These are phyloP conservation scores for Paspalum notatum DNA, from an alignment of 176 grass and related monocot species.

Conservation along the genomic window DNA sequence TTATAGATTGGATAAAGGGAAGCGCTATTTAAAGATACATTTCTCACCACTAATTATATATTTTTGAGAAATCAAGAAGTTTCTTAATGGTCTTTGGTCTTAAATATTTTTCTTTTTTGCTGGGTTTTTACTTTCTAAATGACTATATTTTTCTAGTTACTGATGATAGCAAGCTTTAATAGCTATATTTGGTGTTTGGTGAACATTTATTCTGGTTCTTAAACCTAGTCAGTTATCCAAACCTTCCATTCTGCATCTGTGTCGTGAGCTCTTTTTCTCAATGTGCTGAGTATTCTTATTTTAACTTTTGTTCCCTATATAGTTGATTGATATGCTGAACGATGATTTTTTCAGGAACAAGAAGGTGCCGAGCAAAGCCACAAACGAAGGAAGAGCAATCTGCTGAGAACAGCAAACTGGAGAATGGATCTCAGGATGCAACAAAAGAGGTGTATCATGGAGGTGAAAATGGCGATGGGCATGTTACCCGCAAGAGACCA, in stretches of 20 bases:
- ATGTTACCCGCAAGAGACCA: slow-evolving; percentile 56
- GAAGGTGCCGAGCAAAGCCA: slow-evolving; percentile 66
- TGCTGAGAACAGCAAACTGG: slow-evolving; percentile 41
- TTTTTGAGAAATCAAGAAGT: neutral
- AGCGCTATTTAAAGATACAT: neutral
- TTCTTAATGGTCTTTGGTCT: neutral
- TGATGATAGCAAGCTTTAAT: slow-evolving; percentile 23
- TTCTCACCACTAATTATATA: neutral
- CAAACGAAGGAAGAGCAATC: slow-evolving; percentile 58
- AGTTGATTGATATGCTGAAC: slow-evolving; percentile 29
- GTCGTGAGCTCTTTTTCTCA: neutral
- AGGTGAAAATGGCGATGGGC: slow-evolving; percentile 46
- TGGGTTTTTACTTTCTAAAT: neutral
- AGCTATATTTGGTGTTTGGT: neutral
- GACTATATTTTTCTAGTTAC: slow-evolving; percentile 23
- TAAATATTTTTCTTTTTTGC: slow-evolving; percentile 19
- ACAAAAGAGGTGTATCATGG: slow-evolving; percentile 25
- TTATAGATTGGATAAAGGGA: neutral
- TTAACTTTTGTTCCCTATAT: slow-evolving; percentile 22
- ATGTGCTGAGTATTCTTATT: slow-evolving; percentile 10
- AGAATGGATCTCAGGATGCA: slow-evolving; percentile 25
- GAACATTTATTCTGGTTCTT: slow-evolving; percentile 32
- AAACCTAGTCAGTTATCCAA: neutral
- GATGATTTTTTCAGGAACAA: slow-evolving; percentile 62
- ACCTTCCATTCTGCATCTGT: slow-evolving; percentile 14